Evolutionary conservation across 2,329 filamentous ascomycete species (phyloP), one percentile per base, ranked within the genome.

Genomic region (Fusarium sp.): DNA sequence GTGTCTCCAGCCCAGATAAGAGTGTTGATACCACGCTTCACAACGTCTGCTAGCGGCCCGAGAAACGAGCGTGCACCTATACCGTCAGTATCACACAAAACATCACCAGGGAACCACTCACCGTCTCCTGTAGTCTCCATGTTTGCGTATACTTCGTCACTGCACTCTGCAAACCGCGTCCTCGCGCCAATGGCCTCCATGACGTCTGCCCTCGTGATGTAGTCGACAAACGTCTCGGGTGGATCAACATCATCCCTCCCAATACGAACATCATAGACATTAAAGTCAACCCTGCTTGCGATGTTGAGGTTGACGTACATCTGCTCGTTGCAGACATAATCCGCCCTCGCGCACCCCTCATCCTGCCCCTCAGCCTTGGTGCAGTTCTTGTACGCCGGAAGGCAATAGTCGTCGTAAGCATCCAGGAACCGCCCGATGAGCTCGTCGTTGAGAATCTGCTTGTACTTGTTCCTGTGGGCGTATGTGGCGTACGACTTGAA

Each of bases 1-100:
- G 88, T 85, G 64, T 90, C 89, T 36, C 88, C 88, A 0, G 88
- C 87, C 87, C 87, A 90, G 50, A 90, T 80, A 3, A 90, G 75
- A 1, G 87, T 85, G 25, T 82, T 83, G 35, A 90, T 84, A 3
- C 86, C 86, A 9, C 84, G 84, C 70, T 85, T 80, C 20, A 89
- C 84, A 4, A 90, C 84, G 2, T 81, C 77, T 1, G 84, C 83
- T 11, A 89, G 79, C 1, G 81, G 81, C 3, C 80, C 73, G 16
- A 88, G 79, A 74, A 87, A 86, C 27, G 85, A 86, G 18, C 85
- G 84, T 18, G 84, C 77, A 59, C 83, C 82, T 84, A 47, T 38
- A 54, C 16, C 11, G 20, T 78, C 38, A 78, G 68, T 20, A 20
- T 57, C 35, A 54, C 33, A 29, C 20, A 36, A 36, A 25, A 18